Base-by-base conservation (phyloP, 345 rosid species). In the Eucalyptus albens region DNA sequence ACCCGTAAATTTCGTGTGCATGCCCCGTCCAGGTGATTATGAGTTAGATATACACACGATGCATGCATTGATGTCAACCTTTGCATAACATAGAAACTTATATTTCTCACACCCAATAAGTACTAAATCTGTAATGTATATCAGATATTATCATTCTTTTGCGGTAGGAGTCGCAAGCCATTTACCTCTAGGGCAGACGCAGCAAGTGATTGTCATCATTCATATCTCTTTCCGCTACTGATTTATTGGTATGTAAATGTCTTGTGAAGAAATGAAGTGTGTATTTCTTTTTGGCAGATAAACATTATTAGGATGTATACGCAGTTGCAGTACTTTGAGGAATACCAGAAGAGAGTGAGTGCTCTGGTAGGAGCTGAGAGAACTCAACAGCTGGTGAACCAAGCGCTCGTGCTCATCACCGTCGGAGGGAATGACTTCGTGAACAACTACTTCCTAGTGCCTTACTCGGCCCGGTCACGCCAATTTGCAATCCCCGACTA, bases 371-470 rank as follows among this genome's bases (percentile, higher is more conserved):
- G 99, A 89, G 50, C 90, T 15, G 92, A 86, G 51, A 92, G 90
- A 88, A 89, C 98, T 33, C 89, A 86, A 89, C 89, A 89, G 81
- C 94, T 94, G 4, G 97, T 97, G 17, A 96, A 91, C 26, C 50
- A 91, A 86, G 96, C 97, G 37, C 95, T 96, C 8, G 91, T 94
- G 22, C 95, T 97, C 47, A 93, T 96, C 88, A 95, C 97, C 4
- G 90, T 94, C 2, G 99, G 99, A 11, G 99, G 99, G 89, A 97
- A 97, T 29, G 99, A 97, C 89, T 97, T 97, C 26, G 98, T 96
- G 44, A 97, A 96, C 93, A 97, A 97, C 91, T 97, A 96, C 88
- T 97, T 88, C 90, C 91, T 97, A 94, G 94, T 95, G 60, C 96
- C 97, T 9, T 91, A 53, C 91, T 95, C 97, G 3, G 88, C 93